A percentile compares a stretch with the other conserved stretches of the same genome.
These are phyloP conservation scores for Naganishia vishniacii DNA, from an alignment of 768 basidiomycete genomes.

Conservation along the genomic window DNA sequence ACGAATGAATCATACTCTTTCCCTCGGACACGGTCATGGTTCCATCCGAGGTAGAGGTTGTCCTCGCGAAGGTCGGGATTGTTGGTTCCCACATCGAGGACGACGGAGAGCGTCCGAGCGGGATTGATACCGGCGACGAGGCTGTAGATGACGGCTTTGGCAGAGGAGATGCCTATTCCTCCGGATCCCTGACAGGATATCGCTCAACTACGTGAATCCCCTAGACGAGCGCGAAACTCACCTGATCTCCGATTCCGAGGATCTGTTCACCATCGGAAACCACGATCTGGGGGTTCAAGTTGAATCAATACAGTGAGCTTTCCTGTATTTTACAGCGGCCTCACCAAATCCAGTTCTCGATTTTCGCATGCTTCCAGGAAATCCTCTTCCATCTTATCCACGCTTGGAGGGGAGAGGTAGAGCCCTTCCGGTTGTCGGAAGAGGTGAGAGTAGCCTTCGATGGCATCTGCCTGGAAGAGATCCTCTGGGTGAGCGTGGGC, in stretches of 20 bases:
- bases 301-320: background rate
- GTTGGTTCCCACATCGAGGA: slow-evolving; percentile 67
- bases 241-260: slow-evolving; percentile 23
- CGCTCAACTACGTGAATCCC: too few species aligned
- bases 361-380: slow-evolving; percentile 57
- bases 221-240: too few species aligned
- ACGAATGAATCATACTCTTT: slow-evolving; percentile 70
- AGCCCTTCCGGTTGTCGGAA: slow-evolving; percentile 72
- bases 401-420: slow-evolving; percentile 60
- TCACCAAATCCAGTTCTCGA: slow-evolving; percentile 39
- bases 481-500: too few species aligned
- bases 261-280: slow-evolving; percentile 48
- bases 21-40: slow-evolving; percentile 63
- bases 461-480: slow-evolving; percentile 64
- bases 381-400: slow-evolving; percentile 53
- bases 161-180: slow-evolving; percentile 45
- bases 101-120: slow-evolving; percentile 31
- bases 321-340: background rate
- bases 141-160: slow-evolving; percentile 32
- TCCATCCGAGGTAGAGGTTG: slow-evolving; percentile 57
- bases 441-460: slow-evolving; percentile 74
- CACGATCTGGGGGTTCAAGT: slow-evolving; percentile 31
- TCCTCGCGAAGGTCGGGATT: slow-evolving; percentile 63
- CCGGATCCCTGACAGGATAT: slow-evolving; percentile 34
- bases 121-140: slow-evolving; percentile 35